Evolutionary conservation across 2,329 filamentous ascomycete genomes (phyloP), one percentile per base, ranked within the genome.

Genomic region (Teratosphaeriaceae sp.): DNA sequence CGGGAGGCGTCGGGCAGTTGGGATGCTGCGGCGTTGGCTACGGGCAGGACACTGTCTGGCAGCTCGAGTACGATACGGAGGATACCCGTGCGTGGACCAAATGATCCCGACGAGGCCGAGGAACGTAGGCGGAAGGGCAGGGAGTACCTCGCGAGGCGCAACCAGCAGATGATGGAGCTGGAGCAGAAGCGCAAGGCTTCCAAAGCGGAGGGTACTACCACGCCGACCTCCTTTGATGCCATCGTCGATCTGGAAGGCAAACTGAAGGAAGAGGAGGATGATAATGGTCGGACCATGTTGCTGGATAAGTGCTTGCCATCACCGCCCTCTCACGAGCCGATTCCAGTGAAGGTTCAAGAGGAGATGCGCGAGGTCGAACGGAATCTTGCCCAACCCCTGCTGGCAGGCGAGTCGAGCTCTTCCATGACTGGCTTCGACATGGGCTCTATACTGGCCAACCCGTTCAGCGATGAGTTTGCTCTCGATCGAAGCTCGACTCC

Each of bases 381-480:
- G 16, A 47, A 49, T 8, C 50, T 57, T 13, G 37, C 36, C 9
- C 49, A 54, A 13, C 52, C 55, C 5, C 30, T 58, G 1, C 35
- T 45, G 13, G 51, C 45, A 16, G 47, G 19, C 15, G 45, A 50
- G 16, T 52, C 56, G 16, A 47, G 43, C 35, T 42, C 42, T 19
- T 30, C 27, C n/a, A 38, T 45, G 31, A 61, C 42, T 59, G 67
- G 64, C 3, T 67, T 70, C 49, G 57, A 61, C 11, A 53, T 60
- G 37, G 70, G 70, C 13, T 58, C 68, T 20, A 55, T 56, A 3
- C 63, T 64, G 20, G 62, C 64, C 1, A 68, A 73, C 40, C 70
- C 71, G 3, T 74, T 74, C 49, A 58, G 62, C 12, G 69, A 73
- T 45, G 66, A 68, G 44, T 62, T 58, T 37, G 61, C 55, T 9